Evolutionary conservation across 768 basidiomycete species (phyloP).

Genomic region (Boletus tylopilopsis): DNA sequence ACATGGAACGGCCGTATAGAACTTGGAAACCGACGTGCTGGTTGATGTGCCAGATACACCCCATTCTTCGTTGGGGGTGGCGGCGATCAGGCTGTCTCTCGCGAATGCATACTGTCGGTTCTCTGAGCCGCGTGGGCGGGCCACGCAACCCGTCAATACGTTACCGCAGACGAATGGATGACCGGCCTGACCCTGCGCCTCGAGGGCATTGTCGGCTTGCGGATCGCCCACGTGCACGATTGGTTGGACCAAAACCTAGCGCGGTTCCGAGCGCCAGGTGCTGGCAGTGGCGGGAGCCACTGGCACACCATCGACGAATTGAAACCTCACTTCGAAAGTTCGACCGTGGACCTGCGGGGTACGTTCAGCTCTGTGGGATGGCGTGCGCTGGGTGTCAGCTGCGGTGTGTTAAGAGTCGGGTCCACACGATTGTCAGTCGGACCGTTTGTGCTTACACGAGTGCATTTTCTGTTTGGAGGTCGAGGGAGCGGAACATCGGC

Average conservation of each 20-base stretch:
- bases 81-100: conserved; percentile 10
- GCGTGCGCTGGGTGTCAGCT: conserved; percentile 48
- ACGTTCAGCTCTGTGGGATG: conserved; percentile 46
- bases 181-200: conserved; percentile 37
- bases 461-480: conserved; percentile 39
- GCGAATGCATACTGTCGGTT: conserved; percentile 6
- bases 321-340: conserved; percentile 39
- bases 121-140: conserved; percentile 20
- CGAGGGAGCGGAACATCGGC: conserved; percentile 29
- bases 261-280: conserved; percentile 38
- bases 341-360: conserved; percentile 42
- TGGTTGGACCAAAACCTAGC: conserved; percentile 51
- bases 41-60: conserved; percentile 38
- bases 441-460: conserved; percentile 41
- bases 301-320: conserved; percentile 47
- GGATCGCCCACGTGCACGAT: conserved; percentile 45
- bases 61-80: conserved; percentile 32
- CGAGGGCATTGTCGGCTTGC: conserved; percentile 35
- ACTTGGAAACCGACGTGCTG: conserved; percentile 46
- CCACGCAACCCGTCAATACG: conserved; percentile 18
- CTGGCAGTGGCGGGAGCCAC: neutral
- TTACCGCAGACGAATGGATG: conserved; percentile 36
- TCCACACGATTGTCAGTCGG: conserved; percentile 47
- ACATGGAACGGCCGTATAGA: conserved; percentile 34
- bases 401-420: conserved; percentile 42